phyloP scores from a whole-genome alignment of 768 basidiomycete species.

The Cystofilobasidium macerans region DNA sequence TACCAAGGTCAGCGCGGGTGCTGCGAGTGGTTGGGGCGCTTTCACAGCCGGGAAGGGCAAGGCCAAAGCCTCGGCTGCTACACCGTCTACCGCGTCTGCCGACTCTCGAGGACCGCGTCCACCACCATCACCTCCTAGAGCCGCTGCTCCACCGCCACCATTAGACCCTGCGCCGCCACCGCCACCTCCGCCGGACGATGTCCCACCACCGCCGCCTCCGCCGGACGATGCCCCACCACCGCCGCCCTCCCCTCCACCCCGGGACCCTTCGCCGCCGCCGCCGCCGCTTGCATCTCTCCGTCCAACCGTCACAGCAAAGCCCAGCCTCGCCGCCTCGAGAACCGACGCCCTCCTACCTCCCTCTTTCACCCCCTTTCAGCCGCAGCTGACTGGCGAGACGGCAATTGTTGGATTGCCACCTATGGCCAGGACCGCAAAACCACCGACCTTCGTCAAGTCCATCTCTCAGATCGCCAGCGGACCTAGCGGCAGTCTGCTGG shows the following conservation, averaged over 20 bases:
- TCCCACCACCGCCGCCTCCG: conserved; percentile 16
- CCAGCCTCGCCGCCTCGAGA: neutral
- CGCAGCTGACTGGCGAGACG: no score
- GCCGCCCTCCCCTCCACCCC: conserved; percentile 30
- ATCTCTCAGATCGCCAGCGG: conserved; percentile 38
- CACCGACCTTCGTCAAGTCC: conserved; percentile 48
- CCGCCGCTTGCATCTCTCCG: no score
- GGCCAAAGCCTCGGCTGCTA: neutral
- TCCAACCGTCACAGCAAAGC: no score
- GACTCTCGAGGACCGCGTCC: neutral
- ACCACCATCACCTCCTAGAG: neutral
- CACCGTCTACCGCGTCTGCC: neutral
- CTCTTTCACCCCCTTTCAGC: conserved; percentile 23
- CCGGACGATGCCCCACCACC: conserved; percentile 43
- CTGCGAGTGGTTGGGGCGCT: neutral
- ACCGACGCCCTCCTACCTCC: conserved; percentile 9
- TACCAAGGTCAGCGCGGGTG: neutral
- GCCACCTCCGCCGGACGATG: no score
- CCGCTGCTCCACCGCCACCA: neutral
- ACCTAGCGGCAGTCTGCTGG: neutral
- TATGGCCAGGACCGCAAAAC: neutral
- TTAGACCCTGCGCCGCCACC: neutral
- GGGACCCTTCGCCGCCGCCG: conserved; percentile 34
- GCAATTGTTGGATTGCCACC: no score
- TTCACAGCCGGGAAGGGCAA: neutral